A percentile compares a stretch with the other conserved stretches of the same genome.
Evolutionary conservation across 306 rosid species (phyloP).

Genomic region (Morella rubra): DNA sequence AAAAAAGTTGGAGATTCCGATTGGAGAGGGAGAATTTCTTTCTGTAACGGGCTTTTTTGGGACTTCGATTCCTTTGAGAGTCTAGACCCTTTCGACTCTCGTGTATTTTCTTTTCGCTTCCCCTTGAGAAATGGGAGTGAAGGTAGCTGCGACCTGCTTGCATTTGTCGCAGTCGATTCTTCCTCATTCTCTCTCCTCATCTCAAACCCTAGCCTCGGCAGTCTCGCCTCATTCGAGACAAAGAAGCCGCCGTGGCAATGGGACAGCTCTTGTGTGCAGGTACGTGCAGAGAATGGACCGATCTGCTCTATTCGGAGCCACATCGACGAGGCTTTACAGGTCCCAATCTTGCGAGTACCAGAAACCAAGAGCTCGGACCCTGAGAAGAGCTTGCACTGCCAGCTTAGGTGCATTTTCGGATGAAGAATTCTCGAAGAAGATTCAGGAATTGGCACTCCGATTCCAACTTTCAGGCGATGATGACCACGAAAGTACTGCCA

Average conservation of each 20-base stretch:
- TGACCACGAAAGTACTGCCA: conserved; percentile 9
- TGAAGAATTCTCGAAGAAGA: conserved; percentile 74
- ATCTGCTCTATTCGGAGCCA: conserved; percentile 42
- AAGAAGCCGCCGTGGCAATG: conserved; percentile 34
- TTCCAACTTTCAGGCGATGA: conserved; percentile 47
- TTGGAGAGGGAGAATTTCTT: conserved; percentile 7
- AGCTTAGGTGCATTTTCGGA: conserved; percentile 63
- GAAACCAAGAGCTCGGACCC: conserved; percentile 20
- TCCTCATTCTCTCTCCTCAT: conserved; percentile 57
- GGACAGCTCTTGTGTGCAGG: conserved; percentile 37
- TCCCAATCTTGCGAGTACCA: conserved; percentile 41
- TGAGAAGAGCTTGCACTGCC: conserved; percentile 59
- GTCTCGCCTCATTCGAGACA: conserved; percentile 50
- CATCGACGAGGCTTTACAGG: conserved; percentile 33
- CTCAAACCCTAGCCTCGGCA: conserved; percentile 58
- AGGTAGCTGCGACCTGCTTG: conserved; percentile 55
- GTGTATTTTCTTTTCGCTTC: background rate
- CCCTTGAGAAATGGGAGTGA: conserved; percentile 44
- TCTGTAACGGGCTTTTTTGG: background rate
- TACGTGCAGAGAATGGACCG: conserved; percentile 34
- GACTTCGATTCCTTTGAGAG: conserved; percentile 4
- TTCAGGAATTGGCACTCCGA: conserved; percentile 63
- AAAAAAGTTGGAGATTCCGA: background rate
- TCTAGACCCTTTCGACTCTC: background rate
- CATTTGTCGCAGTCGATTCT: conserved; percentile 61